Base-by-base conservation (phyloP, 1,284 basidiomycete genomes). In the Microbotryum lychnidis-dioicae region DNA sequence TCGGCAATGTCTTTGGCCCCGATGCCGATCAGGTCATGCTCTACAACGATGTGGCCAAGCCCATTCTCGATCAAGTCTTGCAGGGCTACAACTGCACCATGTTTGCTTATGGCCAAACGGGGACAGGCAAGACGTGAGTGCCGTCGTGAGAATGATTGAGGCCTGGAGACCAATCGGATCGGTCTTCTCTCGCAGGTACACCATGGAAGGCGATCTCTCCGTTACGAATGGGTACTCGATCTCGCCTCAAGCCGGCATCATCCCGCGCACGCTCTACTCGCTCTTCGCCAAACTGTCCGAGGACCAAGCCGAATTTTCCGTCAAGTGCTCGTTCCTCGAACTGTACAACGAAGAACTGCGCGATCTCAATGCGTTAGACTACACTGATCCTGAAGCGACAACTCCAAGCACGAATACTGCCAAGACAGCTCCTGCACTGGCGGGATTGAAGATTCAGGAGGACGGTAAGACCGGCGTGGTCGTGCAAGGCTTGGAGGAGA, bases 291-390 rank as follows among this genome's bases (percentile, higher is more conserved):
- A 89, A 55, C 84, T 99, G 9, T 91, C 96, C 70, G 79, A 81
- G 8, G 82, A 83, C 0, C 79, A 81, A 14, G 76, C 83, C 31
- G 96, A 99, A 72, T 98, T 87, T 74, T 87, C 89, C 68, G 92
- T 99, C 73, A 92, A 91, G 72, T 84, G 96, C 59, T 94, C 91
- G 0, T 97, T 87, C 74, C 82, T 99, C 59, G 96, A 99, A 74
- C 81, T 99, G n/a, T 99, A 98, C 78, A 99, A 99, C 73, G 96
- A 99, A 77, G 94, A 98, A 74, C 82, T 98, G n/a, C 87, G 93
- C 33, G 93, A 97, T 74, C 81, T 97, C 37, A 83, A 96, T 42
- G 83, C 87, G 3, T 79, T 79, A 65, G 87, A 93, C 77, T 89
- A 63, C 59, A n/a, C 71, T 25, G 54, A 58, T 4, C 27, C 52